These are phyloP conservation scores for Auricularia auricula-judae DNA, from an alignment of 768 basidiomycete species.

Conservation along the genomic window DNA sequence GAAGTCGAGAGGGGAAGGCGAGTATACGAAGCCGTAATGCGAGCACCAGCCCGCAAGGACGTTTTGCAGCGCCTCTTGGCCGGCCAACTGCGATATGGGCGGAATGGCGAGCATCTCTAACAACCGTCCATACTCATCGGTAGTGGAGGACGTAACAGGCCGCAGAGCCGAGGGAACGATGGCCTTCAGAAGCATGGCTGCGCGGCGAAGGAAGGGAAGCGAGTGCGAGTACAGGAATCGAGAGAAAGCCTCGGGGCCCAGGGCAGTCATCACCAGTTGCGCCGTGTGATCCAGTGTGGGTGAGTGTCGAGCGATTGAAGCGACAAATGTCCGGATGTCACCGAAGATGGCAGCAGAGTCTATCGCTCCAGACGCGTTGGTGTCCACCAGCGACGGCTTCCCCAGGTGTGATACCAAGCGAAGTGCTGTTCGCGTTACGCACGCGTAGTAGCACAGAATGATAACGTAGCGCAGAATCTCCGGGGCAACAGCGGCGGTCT, in stretches of 20 bases:
- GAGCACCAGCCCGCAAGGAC: slow-evolving; percentile 86
- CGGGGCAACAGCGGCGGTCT: slow-evolving; percentile 82
- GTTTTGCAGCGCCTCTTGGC: slow-evolving; percentile 80
- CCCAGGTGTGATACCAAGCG: slow-evolving; percentile 75
- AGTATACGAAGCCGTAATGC: slow-evolving; percentile 75
- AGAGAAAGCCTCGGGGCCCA: slow-evolving; percentile 77
- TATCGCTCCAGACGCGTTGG: slow-evolving; percentile 32
- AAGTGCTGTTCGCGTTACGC: slow-evolving; percentile 75
- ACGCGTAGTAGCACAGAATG: slow-evolving; percentile 84
- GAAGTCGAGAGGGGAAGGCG: slow-evolving; percentile 67
- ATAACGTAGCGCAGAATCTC: slow-evolving; percentile 83
- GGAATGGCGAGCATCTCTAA: slow-evolving; percentile 70
- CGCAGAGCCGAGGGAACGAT: slow-evolving; percentile 56
- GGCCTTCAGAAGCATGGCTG: slow-evolving; percentile 73
- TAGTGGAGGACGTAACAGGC: slow-evolving; percentile 25
- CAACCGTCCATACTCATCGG: slow-evolving; percentile 71
- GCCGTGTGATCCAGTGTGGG: slow-evolving; percentile 80
- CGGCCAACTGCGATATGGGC: slow-evolving; percentile 62
- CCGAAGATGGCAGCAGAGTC: slow-evolving; percentile 68
- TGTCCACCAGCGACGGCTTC: slow-evolving; percentile 38
- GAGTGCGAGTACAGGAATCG: slow-evolving; percentile 81
- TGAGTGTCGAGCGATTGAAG: slow-evolving; percentile 83
- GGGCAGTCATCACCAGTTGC: slow-evolving; percentile 63
- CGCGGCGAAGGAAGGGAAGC: slow-evolving; percentile 82
- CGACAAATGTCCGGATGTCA: slow-evolving; percentile 79